phyloP scores from a whole-genome alignment of 805 yeast species.

The Sugiyamaella lignohabitans region DNA sequence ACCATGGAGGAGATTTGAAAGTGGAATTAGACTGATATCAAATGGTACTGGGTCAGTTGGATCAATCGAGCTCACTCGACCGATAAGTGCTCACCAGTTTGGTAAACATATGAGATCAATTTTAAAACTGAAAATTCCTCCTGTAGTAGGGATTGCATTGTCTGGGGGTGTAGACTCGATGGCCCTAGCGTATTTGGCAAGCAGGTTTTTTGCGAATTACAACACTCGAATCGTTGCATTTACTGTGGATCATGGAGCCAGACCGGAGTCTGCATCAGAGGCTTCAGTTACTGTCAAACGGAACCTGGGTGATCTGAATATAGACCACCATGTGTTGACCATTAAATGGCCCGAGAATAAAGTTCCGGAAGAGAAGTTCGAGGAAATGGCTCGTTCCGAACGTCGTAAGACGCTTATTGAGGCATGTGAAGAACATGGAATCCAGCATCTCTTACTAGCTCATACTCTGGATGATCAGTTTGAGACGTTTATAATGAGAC shows the following conservation, averaged over 20 bases:
- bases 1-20: too few species aligned
- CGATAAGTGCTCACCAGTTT: constrained; percentile 4
- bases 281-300: constrained; percentile 36
- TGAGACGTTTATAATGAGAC: constrained; percentile 59
- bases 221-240: constrained; percentile 40
- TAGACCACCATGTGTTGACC: constrained; percentile 31
- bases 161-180: constrained; percentile 83
- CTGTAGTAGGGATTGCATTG: constrained; percentile 47
- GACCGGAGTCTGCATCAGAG: constrained; percentile 45
- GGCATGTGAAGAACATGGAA: constrained; percentile 35
- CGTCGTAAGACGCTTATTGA: constrained; percentile 43
- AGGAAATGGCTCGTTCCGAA: constrained; percentile 51
- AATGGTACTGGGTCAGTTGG: too few species aligned
- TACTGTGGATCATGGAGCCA: constrained; percentile 58
- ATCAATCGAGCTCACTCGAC: too few species aligned
- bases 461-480: constrained; percentile 69
- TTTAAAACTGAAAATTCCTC: constrained; percentile 4
- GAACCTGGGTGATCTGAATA: constrained; percentile 25
- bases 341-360: constrained; percentile 21
- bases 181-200: constrained; percentile 51
- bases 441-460: constrained; percentile 46
- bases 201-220: constrained; percentile 31
- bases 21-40: too few species aligned
- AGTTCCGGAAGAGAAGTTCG: constrained; percentile 36
- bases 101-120: constrained; percentile 5